Evolutionary conservation across 73 alveolate species (phyloP), one percentile per base, ranked within the genome.

Genomic region (Paramecium primaurelia): DNA sequence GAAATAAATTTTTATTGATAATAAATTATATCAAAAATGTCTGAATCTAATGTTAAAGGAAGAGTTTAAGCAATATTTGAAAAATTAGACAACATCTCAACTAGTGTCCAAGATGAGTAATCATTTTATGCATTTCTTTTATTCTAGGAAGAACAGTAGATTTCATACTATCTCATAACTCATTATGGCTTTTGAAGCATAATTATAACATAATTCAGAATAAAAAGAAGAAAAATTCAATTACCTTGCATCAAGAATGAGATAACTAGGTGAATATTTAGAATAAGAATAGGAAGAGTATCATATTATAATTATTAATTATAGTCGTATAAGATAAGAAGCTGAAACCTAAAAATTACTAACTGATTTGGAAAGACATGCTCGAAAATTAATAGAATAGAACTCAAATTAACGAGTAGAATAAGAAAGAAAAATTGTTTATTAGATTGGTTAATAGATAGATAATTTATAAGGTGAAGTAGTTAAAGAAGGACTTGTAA

Each of bases 331-430:
- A n/a, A 40, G 91, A 45, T 47, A 80, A 22, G 91, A 80, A 80
- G 58, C 64, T 9, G 91, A 80, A 49, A 47, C 91, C 8, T 47
- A 32, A 25, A 80, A 80, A 68, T n/a, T 80, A 80, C 47, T 80
- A 25, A 80, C 91, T 26, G 91, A 89, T 83, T 89, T 89, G 58
- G 94, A 89, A 54, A 89, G 88, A 71, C 86, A 89, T 89, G 86
- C 92, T 36, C 75, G 75, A 44, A 77, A 85, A 18, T 59, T 71
- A 59, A 77, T 89, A 45, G 94, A 89, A 30, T 60, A 42, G 38
- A 89, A 89, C 22, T 64, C 90, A 25, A 89, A 89, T 37, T 86
- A 89, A 6, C 37, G 94, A 45, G 94, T 89, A 12, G 94, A 89
- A 44, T 71, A 83, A 25, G 94, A 89, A 22, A 71, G 77, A 47